Evolutionary conservation across 371 early-diverging fungal species (phyloP), one percentile per base, ranked within the genome.

Genomic region (Amoeboaphelidium occidentale): DNA sequence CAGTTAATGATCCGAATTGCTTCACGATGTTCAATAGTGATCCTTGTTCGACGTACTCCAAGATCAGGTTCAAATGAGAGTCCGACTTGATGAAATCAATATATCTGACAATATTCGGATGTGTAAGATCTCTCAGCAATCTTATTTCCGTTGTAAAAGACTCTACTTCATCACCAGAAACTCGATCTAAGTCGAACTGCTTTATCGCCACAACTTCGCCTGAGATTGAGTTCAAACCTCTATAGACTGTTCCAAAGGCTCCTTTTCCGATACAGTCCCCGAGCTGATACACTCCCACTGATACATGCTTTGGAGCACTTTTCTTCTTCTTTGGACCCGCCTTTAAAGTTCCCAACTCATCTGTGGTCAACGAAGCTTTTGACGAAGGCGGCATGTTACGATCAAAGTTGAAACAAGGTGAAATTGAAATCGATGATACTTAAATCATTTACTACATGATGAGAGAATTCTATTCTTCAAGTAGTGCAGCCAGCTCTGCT

Each of bases 131-230:
- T 32, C 17, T 32, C 17, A 32, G 39, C 17, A 32, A 17, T 10
- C 17, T 17, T 10, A 32, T 32, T 32, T 32, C 39, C 13, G 50
- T 42, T 25, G 53, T 56, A 48, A 61, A 51, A 26, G 48, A 48
- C 13, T 79, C 78, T 47, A 73, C 55, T 22, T 67, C 66, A 12
- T 68, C 62, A 47, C 66, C 64, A 25, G 74, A 70, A 21, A 72
- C 76, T 45, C 71, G 72, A n/a, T 78, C 55, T 51, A 75, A 63
- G 25, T 32, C 46, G 2, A 89, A 73, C 53, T 81, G 73, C 64
- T 90, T 90, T 26, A 90, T 71, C 0, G 91, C 91, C 4, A 85
- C 75, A 58, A 80, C 73, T 57, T 84, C 77, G 12, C 90, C 93
- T 1, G 80, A 84, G 2, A 72, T 71, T 3, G 82, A 55, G 59